Conservation (phyloP, 352 stramenopile species). For the Elongisporangium prolatum region DNA sequence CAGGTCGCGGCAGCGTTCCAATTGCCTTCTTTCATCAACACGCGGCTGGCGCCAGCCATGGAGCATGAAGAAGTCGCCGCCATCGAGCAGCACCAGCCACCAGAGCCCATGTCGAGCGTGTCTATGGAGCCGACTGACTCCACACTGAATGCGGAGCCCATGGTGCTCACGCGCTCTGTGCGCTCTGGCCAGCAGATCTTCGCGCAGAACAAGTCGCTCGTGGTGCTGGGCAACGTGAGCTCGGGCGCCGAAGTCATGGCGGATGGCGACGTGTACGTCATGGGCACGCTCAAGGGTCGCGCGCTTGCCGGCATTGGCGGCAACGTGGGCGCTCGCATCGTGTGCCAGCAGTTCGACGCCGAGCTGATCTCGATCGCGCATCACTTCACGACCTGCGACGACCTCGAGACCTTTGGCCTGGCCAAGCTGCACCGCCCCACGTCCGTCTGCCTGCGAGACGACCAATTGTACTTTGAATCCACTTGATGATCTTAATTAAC, state of each 20-base stretch:
- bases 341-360: slow-evolving; percentile 81
- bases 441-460: slow-evolving; percentile 45
- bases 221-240: slow-evolving; percentile 84
- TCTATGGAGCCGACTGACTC: slow-evolving; percentile 5
- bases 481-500: slow-evolving; percentile 6
- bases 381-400: slow-evolving; percentile 88
- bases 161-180: slow-evolving; percentile 71
- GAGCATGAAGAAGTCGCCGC: slow-evolving; percentile 3
- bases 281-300: slow-evolving; percentile 78
- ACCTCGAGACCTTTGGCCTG: slow-evolving; percentile 34
- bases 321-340: slow-evolving; percentile 58
- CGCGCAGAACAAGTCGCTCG: slow-evolving; percentile 72
- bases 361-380: slow-evolving; percentile 89
- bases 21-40: slow-evolving; percentile 76
- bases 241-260: slow-evolving; percentile 86
- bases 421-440: slow-evolving; percentile 48
- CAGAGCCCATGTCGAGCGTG: background rate
- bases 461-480: slow-evolving; percentile 68
- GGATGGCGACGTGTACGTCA: slow-evolving; percentile 81
- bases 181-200: slow-evolving; percentile 88
- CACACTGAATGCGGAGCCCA: slow-evolving; percentile 15
- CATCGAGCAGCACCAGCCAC: slow-evolving; percentile 4
- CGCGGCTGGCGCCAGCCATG: slow-evolving; percentile 32
- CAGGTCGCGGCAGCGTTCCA: slow-evolving; percentile 49
- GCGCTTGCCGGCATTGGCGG: slow-evolving; percentile 82